Base-by-base conservation (phyloP, 2,329 filamentous ascomycete species). In the Fusarium sp. region DNA sequence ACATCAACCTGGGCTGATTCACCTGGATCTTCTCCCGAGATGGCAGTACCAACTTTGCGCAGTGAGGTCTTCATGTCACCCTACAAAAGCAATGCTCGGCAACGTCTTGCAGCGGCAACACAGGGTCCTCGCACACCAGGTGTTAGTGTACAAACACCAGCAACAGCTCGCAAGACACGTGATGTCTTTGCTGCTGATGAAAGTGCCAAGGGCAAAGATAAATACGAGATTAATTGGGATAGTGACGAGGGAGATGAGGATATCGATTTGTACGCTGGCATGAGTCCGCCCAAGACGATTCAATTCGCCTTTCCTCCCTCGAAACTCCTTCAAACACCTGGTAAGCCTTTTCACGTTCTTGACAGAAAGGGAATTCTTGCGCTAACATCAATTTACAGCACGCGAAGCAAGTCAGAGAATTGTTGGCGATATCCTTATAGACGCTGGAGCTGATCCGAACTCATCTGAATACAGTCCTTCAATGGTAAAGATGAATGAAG, bases 231-330 rank as follows among this genome's bases (percentile, higher is more conserved):
- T 60, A 85, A 84, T 20, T 96, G 94, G 91, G 91, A 94, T 56
- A 92, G 90, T 74, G 91, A 94, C 66, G 90, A 89, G 59, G 91
- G 92, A 29, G 88, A 89, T 12, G 88, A 90, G 51, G 88, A 88
- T 41, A 85, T 85, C 25, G 88, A 85, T 44, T 76, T 88, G 8
- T 90, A 91, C 62, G 87, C 87, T 9, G 93, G 91, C 8, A 91
- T 94, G 80, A 97, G 93, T 76, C 96, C 96, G 29, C 96, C 96
- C 1, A 98, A 98, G 84, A 96, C 93, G 13, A 94, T 97, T 65
- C 92, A 94, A 76, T 97, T 97, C 79, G 91, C 92, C 46, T 81
- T 97, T 49, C 92, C 92, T 53, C 91, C 91, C 56, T 92, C 90
- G 42, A 90, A 92, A 76, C 81, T 97, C 24, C 79, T 95, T 78